Conservation (phyloP, 805 yeast genomes). For the Metschnikowia santaceciliae region DNA sequence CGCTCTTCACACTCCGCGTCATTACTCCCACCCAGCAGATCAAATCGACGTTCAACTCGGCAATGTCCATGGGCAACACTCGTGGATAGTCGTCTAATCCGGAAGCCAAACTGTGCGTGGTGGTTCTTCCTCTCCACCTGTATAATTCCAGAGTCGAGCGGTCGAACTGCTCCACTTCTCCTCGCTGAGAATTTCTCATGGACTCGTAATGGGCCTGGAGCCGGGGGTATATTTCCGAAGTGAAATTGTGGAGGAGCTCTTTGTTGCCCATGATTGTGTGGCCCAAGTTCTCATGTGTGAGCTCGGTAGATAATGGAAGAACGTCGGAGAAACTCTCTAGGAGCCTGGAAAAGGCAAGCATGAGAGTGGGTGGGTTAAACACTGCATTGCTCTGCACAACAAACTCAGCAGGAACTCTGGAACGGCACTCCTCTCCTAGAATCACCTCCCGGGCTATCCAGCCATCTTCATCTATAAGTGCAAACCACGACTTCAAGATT, state of each 20-base stretch:
- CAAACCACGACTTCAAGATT: conserved; percentile 83
- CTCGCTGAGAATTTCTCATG: conserved; percentile 79
- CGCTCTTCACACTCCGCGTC: conserved; percentile 74
- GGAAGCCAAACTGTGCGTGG: conserved; percentile 81
- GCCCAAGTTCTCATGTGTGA: conserved; percentile 33
- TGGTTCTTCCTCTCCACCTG: conserved; percentile 92
- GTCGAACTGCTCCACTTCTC: conserved; percentile 68
- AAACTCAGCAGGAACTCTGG: conserved; percentile 81
- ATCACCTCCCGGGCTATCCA: conserved; percentile 98
- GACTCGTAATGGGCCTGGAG: conserved; percentile 75
- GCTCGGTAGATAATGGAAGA: neutral
- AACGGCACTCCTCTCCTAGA: conserved; percentile 84
- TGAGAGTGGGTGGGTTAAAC: conserved; percentile 94
- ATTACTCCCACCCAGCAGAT: conserved; percentile 92
- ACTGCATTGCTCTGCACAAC: conserved; percentile 81
- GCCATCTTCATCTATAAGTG: conserved; percentile 80
- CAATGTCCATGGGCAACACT: conserved; percentile 71
- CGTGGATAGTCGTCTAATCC: conserved; percentile 97
- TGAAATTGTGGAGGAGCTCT: conserved; percentile 54
- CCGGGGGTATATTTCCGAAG: conserved; percentile 68
- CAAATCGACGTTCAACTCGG: conserved; percentile 87
- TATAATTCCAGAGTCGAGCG: conserved; percentile 61
- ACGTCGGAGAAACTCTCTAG: conserved; percentile 28
- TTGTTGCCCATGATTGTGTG: conserved; percentile 55
- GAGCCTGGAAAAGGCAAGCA: conserved; percentile 64